Conservation (phyloP, 148 eudicot genomes). For the Fallopia convolvulus region DNA sequence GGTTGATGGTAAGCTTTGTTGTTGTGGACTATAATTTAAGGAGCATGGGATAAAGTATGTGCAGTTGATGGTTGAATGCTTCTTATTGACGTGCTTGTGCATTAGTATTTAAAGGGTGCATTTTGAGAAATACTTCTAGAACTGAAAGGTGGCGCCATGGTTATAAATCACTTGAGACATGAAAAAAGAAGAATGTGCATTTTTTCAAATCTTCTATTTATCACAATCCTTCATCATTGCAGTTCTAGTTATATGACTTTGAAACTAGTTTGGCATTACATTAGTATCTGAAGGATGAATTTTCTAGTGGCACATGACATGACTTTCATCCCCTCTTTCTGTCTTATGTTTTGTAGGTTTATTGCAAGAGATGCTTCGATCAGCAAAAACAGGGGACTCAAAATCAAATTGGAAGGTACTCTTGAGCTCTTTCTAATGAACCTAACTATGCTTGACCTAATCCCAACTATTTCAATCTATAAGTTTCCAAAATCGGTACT, state of each 20-base stretch:
- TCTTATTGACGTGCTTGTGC: background rate
- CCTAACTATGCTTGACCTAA: background rate
- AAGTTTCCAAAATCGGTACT: background rate
- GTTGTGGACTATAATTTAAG: background rate
- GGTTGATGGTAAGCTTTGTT: background rate
- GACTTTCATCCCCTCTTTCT: background rate
- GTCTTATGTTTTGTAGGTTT: conserved; percentile 38
- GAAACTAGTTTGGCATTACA: background rate
- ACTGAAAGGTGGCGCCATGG: background rate
- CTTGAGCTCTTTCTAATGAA: background rate
- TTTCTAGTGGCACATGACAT: background rate
- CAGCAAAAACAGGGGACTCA: conserved; percentile 56
- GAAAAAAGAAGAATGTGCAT: background rate
- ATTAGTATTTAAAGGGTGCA: too few species aligned
- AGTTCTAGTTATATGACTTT: background rate
- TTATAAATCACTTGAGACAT: background rate
- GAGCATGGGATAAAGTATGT: background rate
- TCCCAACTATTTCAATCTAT: background rate
- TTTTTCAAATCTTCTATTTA: background rate
- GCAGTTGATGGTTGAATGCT: background rate
- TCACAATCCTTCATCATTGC: background rate
- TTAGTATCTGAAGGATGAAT: background rate
- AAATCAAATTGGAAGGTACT: conserved; percentile 80
- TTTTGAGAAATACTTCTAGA: background rate
- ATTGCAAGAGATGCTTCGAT: conserved; percentile 82